phyloP scores from a whole-genome alignment of 2,329 filamentous ascomycete species.

The Fusarium mangiferae region DNA sequence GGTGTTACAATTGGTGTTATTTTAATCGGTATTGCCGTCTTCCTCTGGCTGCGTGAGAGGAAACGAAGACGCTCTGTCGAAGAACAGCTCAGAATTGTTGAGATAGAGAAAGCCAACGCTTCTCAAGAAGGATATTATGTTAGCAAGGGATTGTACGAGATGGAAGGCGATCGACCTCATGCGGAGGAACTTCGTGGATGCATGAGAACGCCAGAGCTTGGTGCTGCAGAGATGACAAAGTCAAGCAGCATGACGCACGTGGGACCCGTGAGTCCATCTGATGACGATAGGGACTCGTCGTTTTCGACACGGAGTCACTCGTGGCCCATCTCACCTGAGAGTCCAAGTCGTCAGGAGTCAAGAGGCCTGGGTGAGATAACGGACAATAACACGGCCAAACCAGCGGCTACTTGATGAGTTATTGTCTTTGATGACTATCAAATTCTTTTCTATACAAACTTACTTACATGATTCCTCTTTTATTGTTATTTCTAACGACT shows the following conservation, averaged over 20 bases:
- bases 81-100: conserved; percentile 10
- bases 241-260: not conserved
- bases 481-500: not conserved
- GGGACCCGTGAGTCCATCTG: not conserved
- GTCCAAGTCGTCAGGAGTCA: not conserved
- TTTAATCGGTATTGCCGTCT: conserved; percentile 22
- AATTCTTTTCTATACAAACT: not conserved
- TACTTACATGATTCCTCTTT: not conserved
- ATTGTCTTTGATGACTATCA: not conserved
- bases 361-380: not conserved
- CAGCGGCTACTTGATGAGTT: not conserved
- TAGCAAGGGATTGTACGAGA: conserved; percentile 26
- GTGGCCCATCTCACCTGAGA: conserved; percentile 16
- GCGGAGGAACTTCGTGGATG: conserved; percentile 33
- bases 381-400: not conserved
- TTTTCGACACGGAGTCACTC: not conserved
- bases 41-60: conserved; percentile 39
- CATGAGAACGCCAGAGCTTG: conserved; percentile 38
- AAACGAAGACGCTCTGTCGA: conserved; percentile 25
- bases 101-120: not conserved
- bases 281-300: not conserved
- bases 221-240: not conserved
- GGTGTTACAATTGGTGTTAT: conserved; percentile 29
- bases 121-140: not conserved
- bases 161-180: conserved; percentile 39